Conservation (phyloP, 1,284 basidiomycete genomes). For the Moesziomyces sp. region DNA sequence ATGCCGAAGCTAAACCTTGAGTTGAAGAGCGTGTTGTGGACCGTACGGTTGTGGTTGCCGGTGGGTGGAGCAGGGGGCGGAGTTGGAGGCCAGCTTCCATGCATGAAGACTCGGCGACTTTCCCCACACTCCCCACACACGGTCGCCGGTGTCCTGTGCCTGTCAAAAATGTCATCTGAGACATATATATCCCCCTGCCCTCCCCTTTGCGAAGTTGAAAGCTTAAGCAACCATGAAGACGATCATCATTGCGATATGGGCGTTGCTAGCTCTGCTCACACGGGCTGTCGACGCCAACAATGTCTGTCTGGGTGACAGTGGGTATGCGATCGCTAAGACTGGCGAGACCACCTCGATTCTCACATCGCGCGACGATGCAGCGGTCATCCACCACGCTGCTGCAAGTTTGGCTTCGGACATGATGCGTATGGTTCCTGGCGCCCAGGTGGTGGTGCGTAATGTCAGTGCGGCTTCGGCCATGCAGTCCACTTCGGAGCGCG, state of each 20-base stretch:
- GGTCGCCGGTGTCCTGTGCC: too few species aligned
- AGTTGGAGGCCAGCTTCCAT: too few species aligned
- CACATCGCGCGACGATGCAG: constrained; percentile 35
- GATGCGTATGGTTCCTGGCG: constrained; percentile 20
- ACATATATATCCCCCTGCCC: too few species aligned
- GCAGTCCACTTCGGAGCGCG: constrained; percentile 2
- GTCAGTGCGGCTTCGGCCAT: constrained; percentile 20
- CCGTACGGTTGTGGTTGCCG: background rate
- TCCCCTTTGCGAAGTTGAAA: too few species aligned
- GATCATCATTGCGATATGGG: background rate
- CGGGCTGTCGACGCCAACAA: background rate
- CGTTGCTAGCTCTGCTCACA: constrained; percentile 7
- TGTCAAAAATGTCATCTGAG: too few species aligned
- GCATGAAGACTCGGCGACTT: too few species aligned
- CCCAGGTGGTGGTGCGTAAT: constrained; percentile 27
- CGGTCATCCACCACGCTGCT: constrained; percentile 27
- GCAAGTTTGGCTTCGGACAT: constrained; percentile 21
- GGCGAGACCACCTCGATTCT: constrained; percentile 36
- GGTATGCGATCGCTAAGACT: constrained; percentile 22
- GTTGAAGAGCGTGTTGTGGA: too few species aligned
- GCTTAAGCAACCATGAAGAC: background rate
- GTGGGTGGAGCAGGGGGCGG: background rate
- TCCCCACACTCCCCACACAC: too few species aligned
- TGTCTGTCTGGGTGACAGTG: constrained; percentile 9
- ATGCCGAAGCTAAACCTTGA: too few species aligned